A percentile compares a stretch with the other conserved stretches of the same genome.
phyloP scores from a whole-genome alignment of 2,329 filamentous ascomycete species.

The Colletotrichum chrysophilum region DNA sequence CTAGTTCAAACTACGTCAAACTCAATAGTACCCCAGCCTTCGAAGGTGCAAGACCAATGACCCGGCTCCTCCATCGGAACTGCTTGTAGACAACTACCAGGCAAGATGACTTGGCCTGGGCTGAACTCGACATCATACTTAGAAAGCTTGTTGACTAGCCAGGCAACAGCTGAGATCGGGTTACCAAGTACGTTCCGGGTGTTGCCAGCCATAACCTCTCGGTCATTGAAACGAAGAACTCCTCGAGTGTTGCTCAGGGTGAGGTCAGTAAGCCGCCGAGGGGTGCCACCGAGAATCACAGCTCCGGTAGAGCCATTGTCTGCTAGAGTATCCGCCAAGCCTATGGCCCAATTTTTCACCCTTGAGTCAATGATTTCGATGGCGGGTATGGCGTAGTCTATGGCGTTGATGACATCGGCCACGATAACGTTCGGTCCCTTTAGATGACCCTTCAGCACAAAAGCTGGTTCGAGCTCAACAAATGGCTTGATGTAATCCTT shows the following conservation, averaged over 20 bases:
- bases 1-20: conserved; percentile 23
- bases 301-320: conserved; percentile 29
- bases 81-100: conserved; percentile 28
- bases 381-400: conserved; percentile 32
- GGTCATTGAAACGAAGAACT: conserved; percentile 26
- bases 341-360: conserved; percentile 30
- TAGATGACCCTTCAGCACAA: conserved; percentile 28
- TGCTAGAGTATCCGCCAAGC: conserved; percentile 29
- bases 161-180: conserved; percentile 27
- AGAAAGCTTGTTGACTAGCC: conserved; percentile 28
- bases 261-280: conserved; percentile 26
- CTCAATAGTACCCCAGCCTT: conserved; percentile 28
- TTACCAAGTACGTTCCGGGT: conserved; percentile 30
- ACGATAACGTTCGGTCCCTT: conserved; percentile 29
- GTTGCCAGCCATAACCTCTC: conserved; percentile 28
- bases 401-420: conserved; percentile 31
- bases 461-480: conserved; percentile 32
- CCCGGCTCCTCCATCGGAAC: conserved; percentile 27
- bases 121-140: conserved; percentile 27
- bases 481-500: conserved; percentile 29
- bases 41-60: conserved; percentile 27
- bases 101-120: conserved; percentile 28
- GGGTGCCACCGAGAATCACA: conserved; percentile 30
- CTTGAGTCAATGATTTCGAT: conserved; percentile 34
- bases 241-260: conserved; percentile 26